Evolutionary conservation across 228 moss, liverwort and hornwort genomes (phyloP).

Genomic region (Sphagnum fallax): DNA sequence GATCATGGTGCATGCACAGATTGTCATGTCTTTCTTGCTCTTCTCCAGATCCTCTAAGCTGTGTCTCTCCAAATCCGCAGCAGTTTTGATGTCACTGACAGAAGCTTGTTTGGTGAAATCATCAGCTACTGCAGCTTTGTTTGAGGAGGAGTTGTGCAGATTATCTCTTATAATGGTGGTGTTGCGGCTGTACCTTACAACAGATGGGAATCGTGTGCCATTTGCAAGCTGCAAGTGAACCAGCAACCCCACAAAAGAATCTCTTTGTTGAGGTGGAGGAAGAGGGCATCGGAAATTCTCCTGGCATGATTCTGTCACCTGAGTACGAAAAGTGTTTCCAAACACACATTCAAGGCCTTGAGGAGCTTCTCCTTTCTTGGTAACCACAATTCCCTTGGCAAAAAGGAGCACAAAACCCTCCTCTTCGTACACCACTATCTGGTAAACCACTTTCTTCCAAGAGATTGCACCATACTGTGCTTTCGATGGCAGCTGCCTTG

Average conservation of each 20-base stretch:
- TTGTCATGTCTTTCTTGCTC: background rate
- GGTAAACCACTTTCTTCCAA: background rate
- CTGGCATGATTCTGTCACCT: background rate
- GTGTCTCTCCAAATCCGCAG: background rate
- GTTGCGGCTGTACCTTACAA: background rate
- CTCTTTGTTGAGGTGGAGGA: background rate
- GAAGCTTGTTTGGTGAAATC: background rate
- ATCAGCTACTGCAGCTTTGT: background rate
- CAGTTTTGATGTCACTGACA: background rate
- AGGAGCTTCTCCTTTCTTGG: background rate
- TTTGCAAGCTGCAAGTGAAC: background rate
- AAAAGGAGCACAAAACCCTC: background rate
- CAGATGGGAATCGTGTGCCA: background rate
- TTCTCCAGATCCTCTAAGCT: background rate
- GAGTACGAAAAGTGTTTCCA: background rate
- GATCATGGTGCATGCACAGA: constrained; percentile 90
- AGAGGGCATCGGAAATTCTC: background rate
- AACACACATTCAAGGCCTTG: background rate
- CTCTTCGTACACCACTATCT: background rate
- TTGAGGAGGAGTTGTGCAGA: background rate
- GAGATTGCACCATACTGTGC: background rate
- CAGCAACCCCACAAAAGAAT: background rate
- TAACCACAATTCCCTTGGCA: background rate
- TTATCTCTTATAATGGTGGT: background rate
- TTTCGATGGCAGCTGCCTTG: background rate